Percentiles rank a stretch among this genome's conserved stretches.
These are phyloP conservation scores for Calonectria crousiana DNA, from an alignment of 2,329 filamentous ascomycete genomes.

Conservation along the genomic window DNA sequence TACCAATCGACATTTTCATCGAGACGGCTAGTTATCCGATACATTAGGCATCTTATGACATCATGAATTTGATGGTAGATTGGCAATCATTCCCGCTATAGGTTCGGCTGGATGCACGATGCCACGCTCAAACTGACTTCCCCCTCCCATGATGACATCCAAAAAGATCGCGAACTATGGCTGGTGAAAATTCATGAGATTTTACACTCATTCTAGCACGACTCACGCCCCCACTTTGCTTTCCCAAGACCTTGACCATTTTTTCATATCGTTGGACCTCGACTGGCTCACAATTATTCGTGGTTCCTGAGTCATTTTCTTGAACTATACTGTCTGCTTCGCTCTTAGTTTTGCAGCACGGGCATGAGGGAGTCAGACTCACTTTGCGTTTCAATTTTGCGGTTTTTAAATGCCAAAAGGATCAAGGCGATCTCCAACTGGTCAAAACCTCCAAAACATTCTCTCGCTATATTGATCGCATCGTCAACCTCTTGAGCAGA, in stretches of 20 bases:
- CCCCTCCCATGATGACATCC: background rate
- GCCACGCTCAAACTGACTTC: background rate
- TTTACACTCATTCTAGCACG: background rate
- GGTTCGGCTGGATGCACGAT: background rate
- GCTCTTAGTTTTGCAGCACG: background rate
- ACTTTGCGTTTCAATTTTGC: background rate
- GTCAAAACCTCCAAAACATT: background rate
- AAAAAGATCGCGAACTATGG: background rate
- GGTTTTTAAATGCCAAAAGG: background rate
- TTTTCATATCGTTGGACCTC: background rate
- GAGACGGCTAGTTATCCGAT: background rate
- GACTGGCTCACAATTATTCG: background rate
- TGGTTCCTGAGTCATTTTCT: rapidly evolving
- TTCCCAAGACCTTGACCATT: background rate
- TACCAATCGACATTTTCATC: background rate
- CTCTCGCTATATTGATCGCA: background rate
- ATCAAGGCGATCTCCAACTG: background rate
- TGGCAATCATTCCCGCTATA: background rate
- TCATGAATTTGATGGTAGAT: background rate
- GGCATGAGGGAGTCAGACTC: conserved; percentile 44
- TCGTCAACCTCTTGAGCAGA: background rate
- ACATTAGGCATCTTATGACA: background rate
- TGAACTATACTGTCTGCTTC: background rate
- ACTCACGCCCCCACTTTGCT: background rate
- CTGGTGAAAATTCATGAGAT: background rate